Conservation (phyloP, 805 yeast genomes). For the Candida ascalaphidarum region DNA sequence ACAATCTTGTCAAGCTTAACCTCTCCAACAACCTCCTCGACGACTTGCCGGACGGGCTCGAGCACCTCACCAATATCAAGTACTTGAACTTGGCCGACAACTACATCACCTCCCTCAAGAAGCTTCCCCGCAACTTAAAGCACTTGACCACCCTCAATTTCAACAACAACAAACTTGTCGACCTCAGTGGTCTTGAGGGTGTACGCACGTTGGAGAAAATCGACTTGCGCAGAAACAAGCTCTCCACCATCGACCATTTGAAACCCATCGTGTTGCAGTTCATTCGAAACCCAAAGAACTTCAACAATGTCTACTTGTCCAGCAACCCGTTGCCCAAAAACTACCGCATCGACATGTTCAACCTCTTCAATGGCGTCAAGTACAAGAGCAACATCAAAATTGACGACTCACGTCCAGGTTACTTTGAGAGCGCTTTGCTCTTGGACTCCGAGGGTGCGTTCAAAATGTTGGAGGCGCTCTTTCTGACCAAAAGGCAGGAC, state of each 20-base stretch:
- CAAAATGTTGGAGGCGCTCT: conserved; percentile 32
- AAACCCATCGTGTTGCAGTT: conserved; percentile 29
- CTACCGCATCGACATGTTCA: conserved; percentile 47
- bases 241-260: conserved; percentile 23
- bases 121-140: conserved; percentile 24
- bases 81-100: conserved; percentile 38
- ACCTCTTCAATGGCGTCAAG: conserved; percentile 45
- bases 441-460: conserved; percentile 42
- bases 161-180: conserved; percentile 37
- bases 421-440: conserved; percentile 48
- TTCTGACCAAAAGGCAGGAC: conserved; percentile 3
- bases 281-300: conserved; percentile 20
- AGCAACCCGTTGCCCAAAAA: conserved; percentile 38
- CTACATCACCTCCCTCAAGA: conserved; percentile 23
- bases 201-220: conserved; percentile 37
- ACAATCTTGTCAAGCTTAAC: conserved; percentile 38
- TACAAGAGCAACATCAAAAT: conserved; percentile 40
- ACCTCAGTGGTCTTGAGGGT: conserved; percentile 37
- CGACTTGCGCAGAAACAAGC: conserved; percentile 42
- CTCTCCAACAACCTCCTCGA: conserved; percentile 46
- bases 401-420: conserved; percentile 56
- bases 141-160: conserved; percentile 39
- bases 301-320: conserved; percentile 29
- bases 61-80: conserved; percentile 38
- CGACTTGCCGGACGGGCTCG: conserved; percentile 45